Evolutionary conservation across 306 rosid species (phyloP), one percentile per base, ranked within the genome.

Genomic region (Trifolium dubium): DNA sequence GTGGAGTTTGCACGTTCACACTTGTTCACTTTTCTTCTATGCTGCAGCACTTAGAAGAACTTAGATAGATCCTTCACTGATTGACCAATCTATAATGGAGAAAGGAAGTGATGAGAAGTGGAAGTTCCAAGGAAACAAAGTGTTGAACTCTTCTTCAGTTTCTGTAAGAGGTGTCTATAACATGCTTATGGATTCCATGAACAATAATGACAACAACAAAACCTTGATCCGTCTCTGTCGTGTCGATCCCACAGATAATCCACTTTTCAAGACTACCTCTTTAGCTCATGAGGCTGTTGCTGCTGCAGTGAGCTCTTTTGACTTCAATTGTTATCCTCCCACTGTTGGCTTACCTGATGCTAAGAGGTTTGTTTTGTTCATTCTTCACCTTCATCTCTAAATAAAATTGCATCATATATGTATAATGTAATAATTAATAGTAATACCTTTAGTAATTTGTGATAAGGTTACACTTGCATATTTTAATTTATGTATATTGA

Each of bases 291-390:
- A 82, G 11, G 87, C 92, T 55, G 23, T 84, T n/a, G 63, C 72
- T 14, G 41, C 14, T 15, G 59, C 90, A n/a, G 77, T 80, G 58
- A 72, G 71, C 0, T 85, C 96, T 40, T 83, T 28, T 28, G 10
- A 74, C 4, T 87, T 80, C 87, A 89, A 89, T 83, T 73, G 51
- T 39, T 89, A 87, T 44, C 59, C 92, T 84, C 83, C 87, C 55
- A 73, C 86, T 6, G 81, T 34, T 6, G 90, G 89, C 58, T 46
- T 87, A 61, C 84, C 53, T 43, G 43, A 80, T 6, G 85, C 85
- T 2, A 87, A 80, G 74, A 85, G 91, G 95, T 89, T 23, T 6
- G 14, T 41, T 89, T 23, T 6, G 23, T 7, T 39, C 43, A 39
- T 0, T 39, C 43, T 39, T 35, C 23, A 23, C 23, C 23, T 1